These are phyloP conservation scores for Neofusicoccum laricinum DNA, from an alignment of 2,329 filamentous ascomycete species.

Conservation along the genomic window DNA sequence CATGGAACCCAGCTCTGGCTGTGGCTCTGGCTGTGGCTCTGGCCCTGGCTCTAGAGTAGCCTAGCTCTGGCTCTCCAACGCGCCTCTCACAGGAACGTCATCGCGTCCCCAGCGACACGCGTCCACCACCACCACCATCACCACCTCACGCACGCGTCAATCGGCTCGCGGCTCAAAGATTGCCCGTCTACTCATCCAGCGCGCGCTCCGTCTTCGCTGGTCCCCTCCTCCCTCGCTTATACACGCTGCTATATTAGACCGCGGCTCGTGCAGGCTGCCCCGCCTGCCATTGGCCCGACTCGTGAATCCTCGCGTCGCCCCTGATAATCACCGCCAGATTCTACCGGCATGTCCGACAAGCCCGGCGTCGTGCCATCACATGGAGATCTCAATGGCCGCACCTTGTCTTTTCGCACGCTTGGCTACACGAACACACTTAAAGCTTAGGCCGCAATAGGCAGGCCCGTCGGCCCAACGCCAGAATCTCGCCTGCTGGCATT, in stretches of 20 bases:
- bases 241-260: not conserved
- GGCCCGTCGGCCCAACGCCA: not conserved
- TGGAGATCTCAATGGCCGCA: not conserved
- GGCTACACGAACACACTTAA: not conserved
- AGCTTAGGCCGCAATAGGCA: not conserved
- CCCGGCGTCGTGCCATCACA: not conserved
- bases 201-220: not conserved
- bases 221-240: not conserved
- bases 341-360: not conserved
- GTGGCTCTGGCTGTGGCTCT: no score
- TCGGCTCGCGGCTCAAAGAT: not conserved
- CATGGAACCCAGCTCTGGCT: not conserved
- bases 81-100: no score
- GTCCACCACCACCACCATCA: not conserved
- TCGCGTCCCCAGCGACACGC: not conserved
- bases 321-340: not conserved
- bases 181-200: not conserved
- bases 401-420: not conserved
- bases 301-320: not conserved
- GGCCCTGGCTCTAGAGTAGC: no score
- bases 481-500: slow-evolving; percentile 2
- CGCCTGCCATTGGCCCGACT: not conserved
- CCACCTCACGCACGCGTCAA: no score
- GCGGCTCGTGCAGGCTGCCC: not conserved
- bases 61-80: not conserved